Base-by-base conservation (phyloP, 2,329 filamentous ascomycete genomes). In the Blumeriella jaapii region DNA sequence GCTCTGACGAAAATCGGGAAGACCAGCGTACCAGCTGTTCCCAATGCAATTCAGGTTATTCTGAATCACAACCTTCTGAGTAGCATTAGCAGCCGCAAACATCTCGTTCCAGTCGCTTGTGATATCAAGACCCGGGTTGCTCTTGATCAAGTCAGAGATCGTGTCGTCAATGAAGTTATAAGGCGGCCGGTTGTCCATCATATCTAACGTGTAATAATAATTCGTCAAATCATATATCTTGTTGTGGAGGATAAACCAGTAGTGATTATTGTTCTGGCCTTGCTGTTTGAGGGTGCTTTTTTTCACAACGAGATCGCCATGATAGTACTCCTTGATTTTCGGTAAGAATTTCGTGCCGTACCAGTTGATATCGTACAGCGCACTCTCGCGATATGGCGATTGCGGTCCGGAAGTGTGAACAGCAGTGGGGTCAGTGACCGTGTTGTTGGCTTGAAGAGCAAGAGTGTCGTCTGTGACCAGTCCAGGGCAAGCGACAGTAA, bases 141-240 rank as follows among this genome's bases (percentile, higher is more conserved):
- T 67, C 49, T 76, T 69, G 51, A 93, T 72, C 8, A 89, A 58
- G 2, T 77, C 66, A 2, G 72, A 69, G 4, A 98, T 60, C 5
- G 72, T 68, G 1, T 55, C 47, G 41, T 91, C 77, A 18, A 98
- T 65, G 60, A 93, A 96, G 7, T 69, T 58, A 60, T 83, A 93
- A 0, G 56, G 54, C 0, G 60, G 52, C 4, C 65, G 49, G 36
- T 45, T 42, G 15, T 77, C 67, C 51, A 69, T 63, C 13, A 65
- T 46, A 6, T 79, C 62, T 26, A 77, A 60, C 0, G 86, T 94
- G 54, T 85, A 67, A 59, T 87, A 89, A 61, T 98, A 98, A 56
- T 96, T 74, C 0, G 84, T 93, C 35, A 98, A 61, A 55, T 98
- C 93, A 55, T 91, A 96, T 13, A 98, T 68, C 33, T 69, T 71